Percentiles rank a stretch among this genome's conserved stretches.
Evolutionary conservation across 2,329 filamentous ascomycete genomes (phyloP).

Genomic region (Fusarium stilboides): DNA sequence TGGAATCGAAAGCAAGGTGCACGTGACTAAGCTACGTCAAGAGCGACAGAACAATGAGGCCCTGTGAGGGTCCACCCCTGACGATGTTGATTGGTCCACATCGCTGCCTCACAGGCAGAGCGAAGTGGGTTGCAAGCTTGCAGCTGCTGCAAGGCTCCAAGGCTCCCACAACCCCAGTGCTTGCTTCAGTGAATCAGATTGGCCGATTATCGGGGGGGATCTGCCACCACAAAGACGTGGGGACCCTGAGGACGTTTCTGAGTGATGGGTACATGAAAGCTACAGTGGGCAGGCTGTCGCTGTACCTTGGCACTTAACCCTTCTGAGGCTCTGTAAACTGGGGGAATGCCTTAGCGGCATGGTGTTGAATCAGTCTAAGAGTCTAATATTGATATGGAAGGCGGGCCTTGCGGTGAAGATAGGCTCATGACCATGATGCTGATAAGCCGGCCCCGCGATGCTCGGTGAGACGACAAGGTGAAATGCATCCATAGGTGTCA

Average conservation of each 20-base stretch:
- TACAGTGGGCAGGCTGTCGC: conserved; percentile 24
- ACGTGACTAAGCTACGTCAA: conserved; percentile 39
- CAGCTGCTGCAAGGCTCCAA: conserved; percentile 40
- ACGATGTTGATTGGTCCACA: conserved; percentile 40
- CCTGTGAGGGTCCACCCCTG: neutral
- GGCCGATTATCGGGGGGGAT: conserved; percentile 37
- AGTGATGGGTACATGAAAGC: conserved; percentile 35
- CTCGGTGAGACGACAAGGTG: conserved; percentile 26
- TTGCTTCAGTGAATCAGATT: conserved; percentile 34
- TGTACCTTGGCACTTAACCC: conserved; percentile 38
- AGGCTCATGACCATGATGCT: conserved; percentile 39
- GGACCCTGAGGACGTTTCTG: conserved; percentile 37
- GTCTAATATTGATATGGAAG: conserved; percentile 13
- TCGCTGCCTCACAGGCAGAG: conserved; percentile 5
- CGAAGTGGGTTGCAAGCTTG: conserved; percentile 31
- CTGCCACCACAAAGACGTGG: conserved; percentile 38
- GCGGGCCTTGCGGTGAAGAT: conserved; percentile 35
- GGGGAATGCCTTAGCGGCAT: conserved; percentile 34
- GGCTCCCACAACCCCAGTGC: conserved; percentile 34
- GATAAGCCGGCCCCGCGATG: conserved; percentile 44
- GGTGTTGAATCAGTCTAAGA: conserved; percentile 11
- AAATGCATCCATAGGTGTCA: neutral
- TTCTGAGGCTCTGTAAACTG: conserved; percentile 26
- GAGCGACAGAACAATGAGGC: neutral
- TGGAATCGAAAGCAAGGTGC: neutral